These are phyloP conservation scores for Colletotrichum eleusines DNA, from an alignment of 2,329 filamentous ascomycete genomes.

Conservation along the genomic window DNA sequence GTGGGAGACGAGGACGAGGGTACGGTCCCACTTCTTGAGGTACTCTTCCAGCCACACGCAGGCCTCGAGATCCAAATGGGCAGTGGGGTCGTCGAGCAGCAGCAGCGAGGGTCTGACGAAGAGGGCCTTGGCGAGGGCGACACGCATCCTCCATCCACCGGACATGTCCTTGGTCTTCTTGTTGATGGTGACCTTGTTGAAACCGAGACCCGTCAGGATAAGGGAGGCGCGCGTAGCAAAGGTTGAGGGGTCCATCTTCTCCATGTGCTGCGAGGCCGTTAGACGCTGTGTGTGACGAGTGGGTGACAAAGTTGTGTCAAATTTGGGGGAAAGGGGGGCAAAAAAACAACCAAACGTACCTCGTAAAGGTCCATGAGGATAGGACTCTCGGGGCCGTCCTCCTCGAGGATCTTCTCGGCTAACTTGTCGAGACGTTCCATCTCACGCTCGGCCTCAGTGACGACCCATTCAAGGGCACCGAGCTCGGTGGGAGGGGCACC, in stretches of 20 bases:
- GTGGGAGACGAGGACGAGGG: slow-evolving; percentile 95
- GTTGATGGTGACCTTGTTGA: slow-evolving; percentile 97
- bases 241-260: slow-evolving; percentile 98
- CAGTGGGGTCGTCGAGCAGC: slow-evolving; percentile 96
- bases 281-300: slow-evolving; percentile 28
- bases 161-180: slow-evolving; percentile 99
- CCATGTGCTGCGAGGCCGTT: slow-evolving; percentile 80
- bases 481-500: slow-evolving; percentile 90
- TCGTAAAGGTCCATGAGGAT: slow-evolving; percentile 96
- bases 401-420: slow-evolving; percentile 91
- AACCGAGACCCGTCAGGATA: slow-evolving; percentile 97
- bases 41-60: slow-evolving; percentile 99
- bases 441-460: slow-evolving; percentile 93
- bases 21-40: slow-evolving; percentile 99
- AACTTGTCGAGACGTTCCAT: slow-evolving; percentile 89
- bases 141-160: slow-evolving; percentile 99
- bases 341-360: slow-evolving; percentile 63
- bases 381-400: slow-evolving; percentile 90
- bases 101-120: slow-evolving; percentile 98
- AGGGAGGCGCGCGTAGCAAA: slow-evolving; percentile 96
- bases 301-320: rapidly evolving
- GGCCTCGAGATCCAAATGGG: slow-evolving; percentile 98
- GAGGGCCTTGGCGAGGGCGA: slow-evolving; percentile 94
- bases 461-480: slow-evolving; percentile 97
- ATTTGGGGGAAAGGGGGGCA: too few species aligned